Base-by-base conservation (phyloP, 768 basidiomycete species). In the Paxillus rubicundulus region DNA sequence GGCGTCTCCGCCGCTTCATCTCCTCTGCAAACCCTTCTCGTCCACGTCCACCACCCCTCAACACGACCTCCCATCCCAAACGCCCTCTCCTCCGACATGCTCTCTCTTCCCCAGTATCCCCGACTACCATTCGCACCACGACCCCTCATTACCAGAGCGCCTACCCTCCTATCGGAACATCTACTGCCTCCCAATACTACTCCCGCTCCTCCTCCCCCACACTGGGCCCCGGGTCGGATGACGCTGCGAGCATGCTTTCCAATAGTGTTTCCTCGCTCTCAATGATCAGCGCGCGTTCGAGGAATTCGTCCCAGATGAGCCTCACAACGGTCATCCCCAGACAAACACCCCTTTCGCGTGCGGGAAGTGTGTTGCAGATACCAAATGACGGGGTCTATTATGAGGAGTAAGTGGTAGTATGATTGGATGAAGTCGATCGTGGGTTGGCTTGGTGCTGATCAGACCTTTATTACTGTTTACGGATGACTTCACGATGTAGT, bases 221-320 rank as follows among this genome's bases (percentile, higher is more conserved):
- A 14, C 37, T 50, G 37, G 65, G 62, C 10, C 43, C 42, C 0
- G 48, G 52, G 33, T 50, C 37, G 32, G 61, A 56, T 36, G 59
- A 57, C 8, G 53, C 38, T 37, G 58, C 54, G 54, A 59, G 34
- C 32, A 27, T 50, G 50, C 17, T 52, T 58, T 56, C 58, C 63
- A 70, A 64, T 61, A 72, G 68, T 42, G 52, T 68, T 12, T 67
- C 74, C 52, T 72, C 72, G 20, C 65, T 80, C 45, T 72, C 80
- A 48, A 77, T 80, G 24, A 53, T 65, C 45, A 54, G 48, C 2
- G 72, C 81, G 45, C 80, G 87, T 14, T 89, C 87, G 58, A 74
- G 84, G 58, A 89, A 87, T 56, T 74, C 77, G 8, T 88, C 86
- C 4, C 80, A 83, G 66, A 77, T 83, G 65, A 88, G 79, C 63